Conservation (phyloP, 768 basidiomycete genomes). For the Kwoniella bestiolae region DNA sequence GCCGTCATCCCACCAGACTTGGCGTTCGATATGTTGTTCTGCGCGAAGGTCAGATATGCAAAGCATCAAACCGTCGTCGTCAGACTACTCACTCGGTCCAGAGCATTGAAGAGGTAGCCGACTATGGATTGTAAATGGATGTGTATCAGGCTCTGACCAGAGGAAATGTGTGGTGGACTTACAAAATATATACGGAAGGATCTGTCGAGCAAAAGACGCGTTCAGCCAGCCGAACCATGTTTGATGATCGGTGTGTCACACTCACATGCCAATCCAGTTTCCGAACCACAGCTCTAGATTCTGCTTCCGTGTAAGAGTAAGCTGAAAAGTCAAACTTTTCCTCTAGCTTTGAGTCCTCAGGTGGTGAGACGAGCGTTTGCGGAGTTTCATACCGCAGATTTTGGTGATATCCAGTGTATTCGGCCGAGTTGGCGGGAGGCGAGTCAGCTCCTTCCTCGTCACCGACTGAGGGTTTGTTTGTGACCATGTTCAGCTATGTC, state of each 20-base stretch:
- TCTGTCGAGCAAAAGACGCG: neutral
- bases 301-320: conserved; percentile 29
- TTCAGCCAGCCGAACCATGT: neutral
- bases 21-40: conserved; percentile 35
- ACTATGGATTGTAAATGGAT: too few relatives aligned
- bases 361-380: neutral
- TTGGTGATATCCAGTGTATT: neutral
- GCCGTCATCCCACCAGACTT: conserved; percentile 34
- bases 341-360: conserved; percentile 14
- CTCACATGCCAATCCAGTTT: conserved; percentile 25
- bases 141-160: too few relatives aligned
- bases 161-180: neutral
- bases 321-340: conserved; percentile 18
- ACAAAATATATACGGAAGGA: conserved; percentile 23
- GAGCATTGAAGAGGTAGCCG: conserved; percentile 25
- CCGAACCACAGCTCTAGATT: conserved; percentile 15
- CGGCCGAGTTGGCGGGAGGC: neutral
- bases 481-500: too few relatives aligned
- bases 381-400: neutral
- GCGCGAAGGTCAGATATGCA: neutral
- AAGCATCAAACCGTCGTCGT: neutral
- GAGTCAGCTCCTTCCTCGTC: too few relatives aligned
- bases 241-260: neutral
- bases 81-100: conserved; percentile 41
- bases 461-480: too few relatives aligned